phyloP scores from a whole-genome alignment of 2,329 filamentous ascomycete species.

The Stylonectria norvegica region DNA sequence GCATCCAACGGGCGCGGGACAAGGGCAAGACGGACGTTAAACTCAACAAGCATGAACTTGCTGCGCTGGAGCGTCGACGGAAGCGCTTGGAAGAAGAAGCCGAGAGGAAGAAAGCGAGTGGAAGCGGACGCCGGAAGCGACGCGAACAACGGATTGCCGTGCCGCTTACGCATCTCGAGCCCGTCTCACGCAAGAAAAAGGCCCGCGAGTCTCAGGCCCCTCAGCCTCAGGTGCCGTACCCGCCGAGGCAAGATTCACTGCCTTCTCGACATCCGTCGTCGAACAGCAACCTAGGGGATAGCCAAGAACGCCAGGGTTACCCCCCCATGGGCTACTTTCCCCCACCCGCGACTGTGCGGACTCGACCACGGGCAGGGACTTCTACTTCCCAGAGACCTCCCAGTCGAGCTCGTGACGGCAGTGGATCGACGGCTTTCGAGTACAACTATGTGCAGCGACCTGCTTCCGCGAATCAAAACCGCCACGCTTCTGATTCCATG shows the following conservation, averaged over 20 bases:
- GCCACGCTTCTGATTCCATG: conserved; percentile 45
- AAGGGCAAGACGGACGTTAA: conserved; percentile 76
- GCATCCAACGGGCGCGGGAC: conserved; percentile 74
- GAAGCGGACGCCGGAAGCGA: conserved; percentile 36
- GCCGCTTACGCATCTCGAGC: conserved; percentile 50
- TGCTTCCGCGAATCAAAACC: conserved; percentile 28
- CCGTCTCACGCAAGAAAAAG: conserved; percentile 37
- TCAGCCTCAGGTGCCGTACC: conserved; percentile 16
- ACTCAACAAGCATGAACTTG: conserved; percentile 75
- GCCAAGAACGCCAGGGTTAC: conserved; percentile 35
- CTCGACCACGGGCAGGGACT: conserved; percentile 42
- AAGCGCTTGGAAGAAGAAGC: conserved; percentile 55
- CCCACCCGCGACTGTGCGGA: conserved; percentile 41
- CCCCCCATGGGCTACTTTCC: conserved; percentile 52
- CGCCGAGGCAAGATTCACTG: conserved; percentile 33
- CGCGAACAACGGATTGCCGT: conserved; percentile 50
- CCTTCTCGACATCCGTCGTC: conserved; percentile 39
- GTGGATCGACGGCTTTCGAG: conserved; percentile 42
- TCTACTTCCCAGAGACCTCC: conserved; percentile 37
- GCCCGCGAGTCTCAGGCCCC: conserved; percentile 4
- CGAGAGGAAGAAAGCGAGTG: conserved; percentile 30
- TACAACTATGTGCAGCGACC: conserved; percentile 41
- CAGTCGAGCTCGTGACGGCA: conserved; percentile 33
- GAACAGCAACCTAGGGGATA: conserved; percentile 33
- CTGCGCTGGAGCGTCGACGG: conserved; percentile 68